Conservation (phyloP, 805 yeast genomes). For the Candida quercuum region DNA sequence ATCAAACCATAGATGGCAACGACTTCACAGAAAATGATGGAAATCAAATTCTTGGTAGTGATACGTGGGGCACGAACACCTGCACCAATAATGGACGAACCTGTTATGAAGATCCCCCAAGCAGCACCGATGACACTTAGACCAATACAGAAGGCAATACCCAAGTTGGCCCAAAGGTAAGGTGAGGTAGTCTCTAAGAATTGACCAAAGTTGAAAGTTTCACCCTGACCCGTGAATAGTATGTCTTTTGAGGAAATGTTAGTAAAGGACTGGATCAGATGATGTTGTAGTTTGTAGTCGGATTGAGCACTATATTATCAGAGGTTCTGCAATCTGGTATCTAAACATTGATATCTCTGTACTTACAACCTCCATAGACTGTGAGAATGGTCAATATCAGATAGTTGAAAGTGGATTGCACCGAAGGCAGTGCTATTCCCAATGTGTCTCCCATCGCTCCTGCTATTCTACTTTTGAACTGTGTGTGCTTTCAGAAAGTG, state of each 20-base stretch:
- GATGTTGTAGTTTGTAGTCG: no score
- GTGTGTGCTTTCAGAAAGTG: no score
- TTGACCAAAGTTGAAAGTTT: constrained; percentile 84
- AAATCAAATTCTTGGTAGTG: constrained; percentile 92
- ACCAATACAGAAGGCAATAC: constrained; percentile 88
- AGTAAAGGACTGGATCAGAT: no score
- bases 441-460: constrained; percentile 13
- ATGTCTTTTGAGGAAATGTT: constrained; percentile 20
- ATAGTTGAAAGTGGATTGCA: constrained; percentile 10
- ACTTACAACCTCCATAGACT: constrained; percentile 24
- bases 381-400: constrained; percentile 12
- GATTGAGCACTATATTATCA: no score
- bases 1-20: constrained; percentile 97
- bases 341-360: no score
- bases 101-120: constrained; percentile 98
- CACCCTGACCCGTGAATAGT: constrained; percentile 88
- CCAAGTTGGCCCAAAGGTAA: constrained; percentile 93
- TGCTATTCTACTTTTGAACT: no score
- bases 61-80: constrained; percentile 98
- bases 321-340: no score
- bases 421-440: constrained; percentile 16
- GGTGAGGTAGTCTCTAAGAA: constrained; percentile 85
- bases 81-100: constrained; percentile 91
- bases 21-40: constrained; percentile 97
- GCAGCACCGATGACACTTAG: constrained; percentile 96